Evolutionary conservation across 1,284 basidiomycete species (phyloP), one percentile per base, ranked within the genome.

Genomic region (Sutorius eximius): DNA sequence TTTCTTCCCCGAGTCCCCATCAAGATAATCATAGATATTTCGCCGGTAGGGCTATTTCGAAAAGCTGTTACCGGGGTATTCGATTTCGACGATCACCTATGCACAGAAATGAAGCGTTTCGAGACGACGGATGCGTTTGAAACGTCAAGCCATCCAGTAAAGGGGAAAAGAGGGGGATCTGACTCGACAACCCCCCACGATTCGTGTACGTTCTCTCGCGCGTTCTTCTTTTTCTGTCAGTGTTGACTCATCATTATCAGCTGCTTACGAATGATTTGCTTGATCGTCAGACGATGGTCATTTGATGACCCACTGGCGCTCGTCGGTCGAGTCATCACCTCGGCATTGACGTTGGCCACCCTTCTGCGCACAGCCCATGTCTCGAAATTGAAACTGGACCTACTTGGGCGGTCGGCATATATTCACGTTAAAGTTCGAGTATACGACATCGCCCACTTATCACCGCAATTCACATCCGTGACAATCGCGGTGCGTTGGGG

Each of bases 31-130:
- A 42, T 37, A 44, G 50, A 38, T 45, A 52, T 55, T 24, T 61
- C 40, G n/a, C 60, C 59, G 51, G 49, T 18, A 22, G 5, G 12
- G 34, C 51, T 48, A 20, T 27, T 33, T 32, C 43, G 46, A 37
- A 24, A 15, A 20, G 20, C 44, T 10, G 38, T 36, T 43, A 34
- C 33, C 9, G 33, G 44, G 53, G 52, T 52, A 54, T 27, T 43
- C 52, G 51, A 53, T 54, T 27, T 43, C 52, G 51, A 53, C 38
- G 55, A 67, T 63, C 54, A 46, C n/a, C 33, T 46, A 41, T 51
- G 20, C 36, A 32, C 32, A 10, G 38, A 48, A 42, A 55, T 51
- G 30, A 61, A 54, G 9, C 18, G 15, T 36, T 24, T 46, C 18
- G 20, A 43, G 52, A 54, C 10, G 44, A 32, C 32, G 32, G 13